phyloP scores from a whole-genome alignment of 768 basidiomycete genomes.

The Agaricus bisporus region DNA sequence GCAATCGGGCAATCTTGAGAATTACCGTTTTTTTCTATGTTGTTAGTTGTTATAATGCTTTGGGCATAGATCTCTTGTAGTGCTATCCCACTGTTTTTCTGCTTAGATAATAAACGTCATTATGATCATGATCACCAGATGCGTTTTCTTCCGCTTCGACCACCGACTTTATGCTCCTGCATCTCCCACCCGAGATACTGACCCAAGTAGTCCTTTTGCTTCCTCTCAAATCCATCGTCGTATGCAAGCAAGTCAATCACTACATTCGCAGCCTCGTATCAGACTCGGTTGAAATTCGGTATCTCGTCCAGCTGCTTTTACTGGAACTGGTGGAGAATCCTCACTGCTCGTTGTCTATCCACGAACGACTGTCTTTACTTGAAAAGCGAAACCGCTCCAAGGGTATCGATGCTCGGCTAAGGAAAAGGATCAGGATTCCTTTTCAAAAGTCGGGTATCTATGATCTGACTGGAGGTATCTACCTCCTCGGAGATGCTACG shows the following conservation, averaged over 20 bases:
- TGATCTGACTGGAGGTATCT: constrained; percentile 35
- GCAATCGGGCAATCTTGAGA: constrained; percentile 9
- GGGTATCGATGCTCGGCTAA: constrained; percentile 19
- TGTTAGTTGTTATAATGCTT: not conserved
- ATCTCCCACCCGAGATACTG: constrained; percentile 19
- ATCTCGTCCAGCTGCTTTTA: constrained; percentile 2
- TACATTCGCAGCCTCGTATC: constrained; percentile 3
- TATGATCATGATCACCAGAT: not conserved
- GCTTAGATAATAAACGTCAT: not conserved
- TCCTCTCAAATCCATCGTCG: not conserved
- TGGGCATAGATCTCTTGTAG: not conserved
- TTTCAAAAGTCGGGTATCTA: constrained; percentile 32
- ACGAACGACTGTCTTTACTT: constrained; percentile 6
- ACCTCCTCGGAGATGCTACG: constrained; percentile 28
- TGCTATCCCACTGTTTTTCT: not conserved
- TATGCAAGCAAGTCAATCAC: not conserved
- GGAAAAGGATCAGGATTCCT: constrained; percentile 18
- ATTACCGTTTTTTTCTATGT: not conserved
- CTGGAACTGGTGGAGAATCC: constrained; percentile 13
- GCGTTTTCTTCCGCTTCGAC: not conserved
- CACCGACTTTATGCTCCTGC: constrained; percentile 10
- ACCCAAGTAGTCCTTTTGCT: constrained; percentile 2
- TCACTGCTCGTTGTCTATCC: not conserved
- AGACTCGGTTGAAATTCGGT: constrained; percentile 6
- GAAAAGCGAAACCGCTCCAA: constrained; percentile 20